Base-by-base conservation (phyloP, 306 rosid genomes). In the Glycine soja region DNA sequence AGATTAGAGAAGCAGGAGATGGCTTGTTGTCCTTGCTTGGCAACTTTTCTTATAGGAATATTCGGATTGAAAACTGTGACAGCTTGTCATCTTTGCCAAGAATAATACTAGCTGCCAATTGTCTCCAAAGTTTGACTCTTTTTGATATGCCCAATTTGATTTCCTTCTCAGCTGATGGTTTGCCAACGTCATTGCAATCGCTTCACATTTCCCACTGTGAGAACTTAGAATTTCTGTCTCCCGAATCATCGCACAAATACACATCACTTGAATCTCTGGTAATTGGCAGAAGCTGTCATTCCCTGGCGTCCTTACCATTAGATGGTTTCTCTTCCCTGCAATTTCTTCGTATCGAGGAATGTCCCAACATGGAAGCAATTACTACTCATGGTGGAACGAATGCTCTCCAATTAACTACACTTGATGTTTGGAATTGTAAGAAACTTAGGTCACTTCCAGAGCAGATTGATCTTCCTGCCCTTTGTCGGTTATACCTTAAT, bases 291-390 rank as follows among this genome's bases (percentile, higher is more conserved):
- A 51, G 56, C 2, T 51, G 56, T 4, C 56, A 51, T 51, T 51
- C 56, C n/a, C 16, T 51, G 2, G 4, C 15, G 2, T 51, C 15
- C 6, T 12, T 51, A 3, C 6, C 56, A 51, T 51, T 51, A 51
- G 56, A 51, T 13, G 13, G 16, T 13, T 51, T 51, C 7, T 15
- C 56, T 12, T 1, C 56, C 2, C 56, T 51, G 3, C 7, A 13
- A 13, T 0, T 0, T 0, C 56, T 51, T 0, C 0, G 0, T 13
- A 51, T 51, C 16, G 0, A 0, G 15, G 0, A 0, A 0, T 51
- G 56, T 51, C 16, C 15, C 7, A 13, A 1, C 56, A 10, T 51
- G 56, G 56, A 51, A 51, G 56, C 16, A 3, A 51, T 51, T 51
- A 51, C 56, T 13, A 13, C 15, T 51, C 56, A 46, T 9, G 3